Evolutionary conservation across 495 filamentous ascomycete species (phyloP).

Genomic region (Neurospora tetraspora): DNA sequence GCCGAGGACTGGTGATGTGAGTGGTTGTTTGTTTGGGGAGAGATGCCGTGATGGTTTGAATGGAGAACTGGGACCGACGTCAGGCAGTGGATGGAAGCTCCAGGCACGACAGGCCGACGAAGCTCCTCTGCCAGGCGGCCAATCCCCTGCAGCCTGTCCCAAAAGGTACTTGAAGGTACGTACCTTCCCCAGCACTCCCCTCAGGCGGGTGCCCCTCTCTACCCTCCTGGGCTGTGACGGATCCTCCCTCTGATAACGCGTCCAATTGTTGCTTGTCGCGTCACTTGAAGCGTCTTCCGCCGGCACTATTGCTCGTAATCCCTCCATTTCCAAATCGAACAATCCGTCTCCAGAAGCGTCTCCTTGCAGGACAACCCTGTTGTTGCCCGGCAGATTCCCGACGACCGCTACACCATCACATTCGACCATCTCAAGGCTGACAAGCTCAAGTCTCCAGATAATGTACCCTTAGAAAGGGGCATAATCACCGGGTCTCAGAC

Average conservation of each 20-base stretch:
- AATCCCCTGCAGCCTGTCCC: constrained; percentile 7
- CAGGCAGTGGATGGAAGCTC: constrained; percentile 13
- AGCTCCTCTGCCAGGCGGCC: constrained; percentile 16
- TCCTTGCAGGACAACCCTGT: neutral
- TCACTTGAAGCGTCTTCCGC: neutral
- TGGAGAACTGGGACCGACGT: neutral
- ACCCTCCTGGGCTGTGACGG: neutral
- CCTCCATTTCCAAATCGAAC: neutral
- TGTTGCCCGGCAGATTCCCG: neutral
- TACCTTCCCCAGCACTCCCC: constrained; percentile 7
- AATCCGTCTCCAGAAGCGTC: neutral
- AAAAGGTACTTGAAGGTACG: constrained; percentile 8
- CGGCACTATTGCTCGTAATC: neutral
- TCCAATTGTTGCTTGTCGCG: neutral
- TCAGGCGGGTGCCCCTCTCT: neutral
- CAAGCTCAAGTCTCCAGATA: neutral
- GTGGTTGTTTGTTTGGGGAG: constrained; percentile 1
- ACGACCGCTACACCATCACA: neutral
- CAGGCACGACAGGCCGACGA: constrained; percentile 25
- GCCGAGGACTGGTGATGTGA: constrained; percentile 1
- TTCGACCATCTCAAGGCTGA: neutral
- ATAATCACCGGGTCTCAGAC: neutral
- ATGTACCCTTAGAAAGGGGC: neutral
- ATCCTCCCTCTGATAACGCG: neutral
- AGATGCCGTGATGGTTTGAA: neutral